Evolutionary conservation across 768 basidiomycete species (phyloP), one percentile per base, ranked within the genome.

Genomic region (Obba rivulosa): DNA sequence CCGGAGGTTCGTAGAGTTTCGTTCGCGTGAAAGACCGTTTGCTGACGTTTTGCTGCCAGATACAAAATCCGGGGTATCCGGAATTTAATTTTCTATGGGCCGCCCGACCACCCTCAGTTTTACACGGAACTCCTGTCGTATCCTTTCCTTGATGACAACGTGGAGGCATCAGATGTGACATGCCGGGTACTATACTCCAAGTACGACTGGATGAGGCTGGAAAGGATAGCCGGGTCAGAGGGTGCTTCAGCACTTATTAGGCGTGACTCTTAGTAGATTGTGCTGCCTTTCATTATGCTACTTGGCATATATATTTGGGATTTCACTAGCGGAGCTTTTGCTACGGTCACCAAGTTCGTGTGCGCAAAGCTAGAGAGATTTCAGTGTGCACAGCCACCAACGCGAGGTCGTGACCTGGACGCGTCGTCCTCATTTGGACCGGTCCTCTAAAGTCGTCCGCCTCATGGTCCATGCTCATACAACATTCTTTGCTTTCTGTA

Each of bases 31-130:
- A 17, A 59, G 28, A 31, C 5, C n/a, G n/a, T n/a, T n/a, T 31
- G 28, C 7, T 13, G 28, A 31, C 28, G 28, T 13, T 5, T 7
- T 5, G 13, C 28, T 31, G 28, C 5, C 28, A 31, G 92, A 49
- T 98, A 98, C 71, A 92, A 90, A 57, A 81, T 98, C 43, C 77
- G 93, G 56, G 96, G 95, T 5, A 89, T 92, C 50, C 85, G 88
- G 43, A 98, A 96, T 59, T 66, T 96, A 56, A 74, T 98, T 37
- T 98, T 97, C 71, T 99, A 97, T 61, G 87, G 81, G 0, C 87
- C 88, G 28, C 96, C 96, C 0, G 83, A 90, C 46, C 91, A 97
- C 63, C 78, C 92, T 1, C 81, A 87, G 58, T 98, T 92, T 69
- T 97, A 95, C 66, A 80, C 89, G 0, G 96, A 98, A 62, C 77